Percentiles rank a stretch among this genome's conserved stretches.
Conservation (phyloP, 2,329 filamentous ascomycete genomes). For the Xylariales sp. region DNA sequence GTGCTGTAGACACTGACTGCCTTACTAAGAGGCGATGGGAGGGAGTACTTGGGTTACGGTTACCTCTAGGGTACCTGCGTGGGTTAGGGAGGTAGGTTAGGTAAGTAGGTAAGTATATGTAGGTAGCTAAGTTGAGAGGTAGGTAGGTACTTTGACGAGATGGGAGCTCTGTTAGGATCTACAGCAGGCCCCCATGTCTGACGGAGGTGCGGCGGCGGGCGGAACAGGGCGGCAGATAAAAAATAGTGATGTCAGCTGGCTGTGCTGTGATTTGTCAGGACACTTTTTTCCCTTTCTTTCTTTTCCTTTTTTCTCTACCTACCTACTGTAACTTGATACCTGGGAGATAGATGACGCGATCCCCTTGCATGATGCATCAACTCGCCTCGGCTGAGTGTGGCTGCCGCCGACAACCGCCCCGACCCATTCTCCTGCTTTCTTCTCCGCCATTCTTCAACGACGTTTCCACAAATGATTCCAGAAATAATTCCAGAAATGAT, state of each 20-base stretch:
- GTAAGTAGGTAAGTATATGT: neutral
- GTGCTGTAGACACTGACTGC: too few species aligned
- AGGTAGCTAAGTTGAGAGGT: neutral
- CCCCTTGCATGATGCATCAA: slow-evolving; percentile 33
- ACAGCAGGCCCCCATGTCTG: too few species aligned
- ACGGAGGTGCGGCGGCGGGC: too few species aligned
- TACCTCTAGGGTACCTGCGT: neutral
- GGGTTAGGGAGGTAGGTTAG: neutral
- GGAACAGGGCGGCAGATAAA: too few species aligned
- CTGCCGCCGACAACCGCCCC: slow-evolving; percentile 37
- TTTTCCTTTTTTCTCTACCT: too few species aligned
- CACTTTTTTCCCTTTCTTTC: neutral
- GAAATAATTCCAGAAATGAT: neutral
- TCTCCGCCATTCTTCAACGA: neutral
- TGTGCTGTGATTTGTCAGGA: slow-evolving; percentile 41
- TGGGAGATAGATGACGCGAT: slow-evolving; percentile 37
- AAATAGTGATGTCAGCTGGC: slow-evolving; percentile 33
- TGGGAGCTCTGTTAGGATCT: too few species aligned
- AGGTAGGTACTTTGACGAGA: too few species aligned
- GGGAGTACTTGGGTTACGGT: neutral
- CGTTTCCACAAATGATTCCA: too few species aligned
- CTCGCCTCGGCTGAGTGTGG: slow-evolving; percentile 27
- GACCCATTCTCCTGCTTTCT: neutral
- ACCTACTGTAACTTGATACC: too few species aligned
- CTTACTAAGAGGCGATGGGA: too few species aligned